Evolutionary conservation across 2,329 filamentous ascomycete genomes (phyloP).

Genomic region (Colletotrichum horii): DNA sequence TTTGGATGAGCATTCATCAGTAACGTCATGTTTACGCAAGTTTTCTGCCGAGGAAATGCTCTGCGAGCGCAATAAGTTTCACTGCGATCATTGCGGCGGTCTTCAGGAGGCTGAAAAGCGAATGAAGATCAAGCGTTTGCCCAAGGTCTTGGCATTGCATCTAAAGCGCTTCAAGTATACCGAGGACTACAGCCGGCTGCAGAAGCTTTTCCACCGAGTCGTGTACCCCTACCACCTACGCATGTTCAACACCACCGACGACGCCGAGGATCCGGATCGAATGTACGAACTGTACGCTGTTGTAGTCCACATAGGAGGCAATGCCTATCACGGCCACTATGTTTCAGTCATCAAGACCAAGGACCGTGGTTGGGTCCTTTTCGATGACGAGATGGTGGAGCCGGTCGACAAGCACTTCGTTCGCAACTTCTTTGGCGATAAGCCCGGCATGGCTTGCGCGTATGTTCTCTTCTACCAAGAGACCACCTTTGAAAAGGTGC

Average conservation of each 20-base stretch:
- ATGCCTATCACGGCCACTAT: conserved; percentile 97
- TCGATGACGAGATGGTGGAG: conserved; percentile 98
- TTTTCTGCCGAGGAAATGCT: conserved; percentile 99
- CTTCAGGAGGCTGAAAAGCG: conserved; percentile 97
- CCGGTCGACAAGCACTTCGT: conserved; percentile 97
- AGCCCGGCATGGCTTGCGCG: conserved; percentile 87
- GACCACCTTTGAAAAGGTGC: conserved; percentile 71
- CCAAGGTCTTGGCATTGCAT: conserved; percentile 89
- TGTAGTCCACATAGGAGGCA: conserved; percentile 95
- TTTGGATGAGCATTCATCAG: conserved; percentile 91
- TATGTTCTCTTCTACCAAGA: conserved; percentile 99
- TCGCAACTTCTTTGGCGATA: conserved; percentile 95
- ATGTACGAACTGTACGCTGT: conserved; percentile 97
- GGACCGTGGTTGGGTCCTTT: conserved; percentile 93
- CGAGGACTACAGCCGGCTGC: conserved; percentile 88
- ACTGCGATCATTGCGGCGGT: conserved; percentile 96
- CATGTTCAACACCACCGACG: conserved; percentile 96
- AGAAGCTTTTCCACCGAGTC: conserved; percentile 96
- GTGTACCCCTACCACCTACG: conserved; percentile 97
- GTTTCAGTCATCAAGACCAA: conserved; percentile 98
- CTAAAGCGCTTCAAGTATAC: conserved; percentile 99
- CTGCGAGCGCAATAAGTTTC: conserved; percentile 97
- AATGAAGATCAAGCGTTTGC: conserved; percentile 97
- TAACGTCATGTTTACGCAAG: conserved; percentile 92
- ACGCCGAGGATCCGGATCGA: conserved; percentile 90